Evolutionary conservation across 352 stramenopile species (phyloP).

Genomic region (Porosira glacialis): DNA sequence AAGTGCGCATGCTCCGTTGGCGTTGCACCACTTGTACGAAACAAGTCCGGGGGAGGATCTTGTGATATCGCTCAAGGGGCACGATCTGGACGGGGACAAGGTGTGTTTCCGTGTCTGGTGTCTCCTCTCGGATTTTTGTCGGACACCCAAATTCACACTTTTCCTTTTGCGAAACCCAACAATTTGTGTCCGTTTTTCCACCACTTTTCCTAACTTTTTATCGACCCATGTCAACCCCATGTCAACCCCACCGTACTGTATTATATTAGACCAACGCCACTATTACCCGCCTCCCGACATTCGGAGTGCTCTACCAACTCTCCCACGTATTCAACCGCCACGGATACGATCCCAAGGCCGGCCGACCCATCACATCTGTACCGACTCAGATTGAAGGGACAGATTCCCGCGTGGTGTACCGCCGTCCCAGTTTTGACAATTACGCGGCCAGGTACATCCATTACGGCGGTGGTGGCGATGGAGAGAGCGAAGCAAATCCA

Average conservation of each 20-base stretch:
- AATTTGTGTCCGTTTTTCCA: too few relatives aligned
- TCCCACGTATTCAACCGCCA: slow-evolving; percentile 86
- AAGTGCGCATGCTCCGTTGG: slow-evolving; percentile 29
- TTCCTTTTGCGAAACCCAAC: too few relatives aligned
- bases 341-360: slow-evolving; percentile 85
- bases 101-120: too few relatives aligned
- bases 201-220: too few relatives aligned
- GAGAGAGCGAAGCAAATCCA: too few relatives aligned
- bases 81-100: slow-evolving; percentile 60
- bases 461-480: too few relatives aligned
- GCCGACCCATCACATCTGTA: slow-evolving; percentile 70
- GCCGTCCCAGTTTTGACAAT: slow-evolving; percentile 61
- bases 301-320: slow-evolving; percentile 86
- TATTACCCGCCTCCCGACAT: slow-evolving; percentile 84
- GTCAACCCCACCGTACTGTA: too few relatives aligned
- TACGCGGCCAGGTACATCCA: too few relatives aligned
- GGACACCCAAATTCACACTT: too few relatives aligned
- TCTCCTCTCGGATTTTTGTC: too few relatives aligned
- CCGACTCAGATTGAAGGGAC: slow-evolving; percentile 82
- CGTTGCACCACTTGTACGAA: slow-evolving; percentile 34
- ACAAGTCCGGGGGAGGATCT: slow-evolving; percentile 80
- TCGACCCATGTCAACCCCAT: too few relatives aligned
- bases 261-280: slow-evolving; percentile 57
- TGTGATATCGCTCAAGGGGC: slow-evolving; percentile 84
- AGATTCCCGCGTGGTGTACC: slow-evolving; percentile 85